phyloP scores from a whole-genome alignment of 352 stramenopile species.

The Phytophthora pinifolia region DNA sequence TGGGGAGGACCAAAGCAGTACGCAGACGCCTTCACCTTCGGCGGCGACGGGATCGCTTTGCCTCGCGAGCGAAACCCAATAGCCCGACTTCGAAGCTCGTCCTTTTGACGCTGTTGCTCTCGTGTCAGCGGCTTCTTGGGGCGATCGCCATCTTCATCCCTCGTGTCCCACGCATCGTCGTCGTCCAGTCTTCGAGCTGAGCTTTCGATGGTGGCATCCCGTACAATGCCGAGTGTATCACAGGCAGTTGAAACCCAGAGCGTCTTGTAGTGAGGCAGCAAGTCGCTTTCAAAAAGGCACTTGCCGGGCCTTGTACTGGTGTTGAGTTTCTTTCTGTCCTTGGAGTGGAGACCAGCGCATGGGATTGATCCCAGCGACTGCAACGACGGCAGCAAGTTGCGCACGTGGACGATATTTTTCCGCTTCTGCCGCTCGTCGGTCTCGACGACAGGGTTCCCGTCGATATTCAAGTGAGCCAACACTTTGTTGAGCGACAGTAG shows the following conservation, averaged over 20 bases:
- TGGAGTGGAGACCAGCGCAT: conserved; percentile 41
- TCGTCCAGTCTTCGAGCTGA: conserved; percentile 15
- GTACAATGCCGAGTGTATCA: conserved; percentile 49
- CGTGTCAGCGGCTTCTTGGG: conserved; percentile 41
- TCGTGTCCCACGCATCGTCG: conserved; percentile 28
- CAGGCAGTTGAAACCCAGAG: conserved; percentile 64
- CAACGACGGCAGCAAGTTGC: conserved; percentile 74
- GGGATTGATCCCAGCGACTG: conserved; percentile 62
- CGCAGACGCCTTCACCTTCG: conserved; percentile 47
- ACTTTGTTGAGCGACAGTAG: conserved; percentile 77
- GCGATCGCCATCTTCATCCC: conserved; percentile 35
- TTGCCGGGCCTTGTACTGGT: conserved; percentile 18
- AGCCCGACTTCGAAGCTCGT: conserved; percentile 66
- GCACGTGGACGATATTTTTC: conserved; percentile 72
- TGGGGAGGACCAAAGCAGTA: conserved; percentile 54
- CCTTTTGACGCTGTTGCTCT: conserved; percentile 63
- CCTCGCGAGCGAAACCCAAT: conserved; percentile 55
- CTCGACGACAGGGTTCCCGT: conserved; percentile 69
- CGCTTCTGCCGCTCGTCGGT: conserved; percentile 64
- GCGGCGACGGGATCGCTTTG: conserved; percentile 59
- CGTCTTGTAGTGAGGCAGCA: conserved; percentile 31
- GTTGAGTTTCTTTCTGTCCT: conserved; percentile 54
- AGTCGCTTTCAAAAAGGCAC: conserved; percentile 49
- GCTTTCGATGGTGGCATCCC: conserved; percentile 32
- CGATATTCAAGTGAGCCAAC: conserved; percentile 66